Conservation (phyloP, 306 rosid species). For the Quercus glauca region DNA sequence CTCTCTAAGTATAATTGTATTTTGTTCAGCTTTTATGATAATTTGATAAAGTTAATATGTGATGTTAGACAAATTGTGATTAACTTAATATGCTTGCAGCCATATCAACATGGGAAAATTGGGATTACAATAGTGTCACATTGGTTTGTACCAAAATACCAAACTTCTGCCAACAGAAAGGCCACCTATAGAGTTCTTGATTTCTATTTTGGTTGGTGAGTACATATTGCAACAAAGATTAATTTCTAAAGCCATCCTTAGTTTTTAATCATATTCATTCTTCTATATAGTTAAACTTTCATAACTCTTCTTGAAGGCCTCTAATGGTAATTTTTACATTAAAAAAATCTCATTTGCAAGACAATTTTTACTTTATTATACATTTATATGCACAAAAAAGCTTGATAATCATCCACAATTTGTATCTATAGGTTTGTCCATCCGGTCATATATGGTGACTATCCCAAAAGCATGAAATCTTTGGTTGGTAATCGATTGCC, state of each 20-base stretch:
- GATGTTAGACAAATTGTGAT: no score
- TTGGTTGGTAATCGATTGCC: conserved; percentile 50
- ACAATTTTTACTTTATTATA: no score
- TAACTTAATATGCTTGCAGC: conserved; percentile 11
- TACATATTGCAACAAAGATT: no score
- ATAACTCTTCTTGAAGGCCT: no score
- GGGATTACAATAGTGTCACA: conserved; percentile 30
- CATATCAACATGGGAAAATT: conserved; percentile 32
- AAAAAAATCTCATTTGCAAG: no score
- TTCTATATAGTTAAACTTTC: no score
- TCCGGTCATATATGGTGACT: conserved; percentile 60
- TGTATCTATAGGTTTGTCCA: conserved; percentile 42
- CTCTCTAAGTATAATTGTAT: no score
- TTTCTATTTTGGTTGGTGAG: conserved; percentile 45
- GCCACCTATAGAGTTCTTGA: conserved; percentile 39
- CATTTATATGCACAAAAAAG: neutral
- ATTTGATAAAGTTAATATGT: no score
- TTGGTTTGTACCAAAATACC: conserved; percentile 30
- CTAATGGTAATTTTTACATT: no score
- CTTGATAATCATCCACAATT: neutral
- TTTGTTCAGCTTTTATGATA: no score
- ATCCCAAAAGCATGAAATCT: conserved; percentile 42
- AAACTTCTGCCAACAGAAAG: conserved; percentile 17
- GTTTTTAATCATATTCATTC: no score
- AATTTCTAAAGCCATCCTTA: no score